These are phyloP conservation scores for Glebionis coronaria DNA, from an alignment of 129 eudicot species.

Conservation along the genomic window DNA sequence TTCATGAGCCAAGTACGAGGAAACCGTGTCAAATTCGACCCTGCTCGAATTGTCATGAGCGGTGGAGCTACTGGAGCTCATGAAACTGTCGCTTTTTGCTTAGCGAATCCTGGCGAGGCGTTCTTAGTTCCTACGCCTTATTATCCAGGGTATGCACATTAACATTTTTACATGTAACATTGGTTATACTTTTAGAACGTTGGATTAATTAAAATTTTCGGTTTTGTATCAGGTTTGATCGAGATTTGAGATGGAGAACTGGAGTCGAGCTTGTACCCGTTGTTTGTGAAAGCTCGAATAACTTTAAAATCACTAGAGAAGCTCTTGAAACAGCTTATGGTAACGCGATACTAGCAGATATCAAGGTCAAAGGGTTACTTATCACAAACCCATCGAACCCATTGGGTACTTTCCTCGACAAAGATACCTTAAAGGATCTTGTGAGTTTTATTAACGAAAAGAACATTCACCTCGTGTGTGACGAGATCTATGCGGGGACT, in stretches of 20 bases:
- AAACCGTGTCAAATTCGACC: slow-evolving; percentile 47
- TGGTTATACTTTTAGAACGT: background rate
- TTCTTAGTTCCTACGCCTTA: slow-evolving; percentile 61
- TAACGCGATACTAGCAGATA: slow-evolving; percentile 33
- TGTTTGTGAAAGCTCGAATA: slow-evolving; percentile 44
- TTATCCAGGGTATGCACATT: slow-evolving; percentile 48
- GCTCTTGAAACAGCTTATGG: slow-evolving; percentile 51
- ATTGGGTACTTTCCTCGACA: slow-evolving; percentile 42
- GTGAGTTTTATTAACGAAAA: slow-evolving; percentile 37
- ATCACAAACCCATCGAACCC: slow-evolving; percentile 72
- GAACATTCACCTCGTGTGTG: slow-evolving; percentile 53
- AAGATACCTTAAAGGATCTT: slow-evolving; percentile 30
- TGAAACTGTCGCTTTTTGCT: slow-evolving; percentile 47
- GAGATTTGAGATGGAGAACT: slow-evolving; percentile 66
- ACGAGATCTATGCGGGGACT: slow-evolving; percentile 60
- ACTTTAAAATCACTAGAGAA: slow-evolving; percentile 45
- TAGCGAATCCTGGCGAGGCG: slow-evolving; percentile 59
- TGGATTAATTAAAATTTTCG: background rate
- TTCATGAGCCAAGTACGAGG: slow-evolving; percentile 58
- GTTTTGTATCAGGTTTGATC: slow-evolving; percentile 42
- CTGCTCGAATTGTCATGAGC: slow-evolving; percentile 49
- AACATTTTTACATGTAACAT: background rate
- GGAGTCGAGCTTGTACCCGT: slow-evolving; percentile 52
- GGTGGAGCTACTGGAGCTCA: slow-evolving; percentile 76
- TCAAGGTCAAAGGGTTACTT: slow-evolving; percentile 51